Base-by-base conservation (phyloP, 768 basidiomycete species). In the Scleroderma citrinum region DNA sequence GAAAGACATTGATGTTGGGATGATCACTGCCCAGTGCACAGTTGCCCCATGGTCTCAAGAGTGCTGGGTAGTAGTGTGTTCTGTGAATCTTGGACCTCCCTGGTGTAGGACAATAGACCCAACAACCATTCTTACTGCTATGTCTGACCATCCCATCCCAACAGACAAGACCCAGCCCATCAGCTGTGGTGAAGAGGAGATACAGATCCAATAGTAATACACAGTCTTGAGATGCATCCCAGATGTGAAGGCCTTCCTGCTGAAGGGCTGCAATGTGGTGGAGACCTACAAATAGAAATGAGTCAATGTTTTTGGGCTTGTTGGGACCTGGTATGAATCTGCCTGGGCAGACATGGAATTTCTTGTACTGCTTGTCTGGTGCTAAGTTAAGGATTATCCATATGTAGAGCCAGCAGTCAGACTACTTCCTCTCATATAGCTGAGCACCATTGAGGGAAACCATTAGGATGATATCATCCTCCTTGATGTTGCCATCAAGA, bases 391-490 rank as follows among this genome's bases (percentile, higher is more conserved):
- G 26, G 26, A 75, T 43, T 8, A 74, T 51, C 70, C 69, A 71
- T 16, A 74, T 70, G 17, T 46, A 45, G 13, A 46, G 24, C 45
- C 34, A 46, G 20, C 44, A 45, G 44, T 45, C n/a, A 1, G 71
- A 72, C 2, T 12, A 31, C 53, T 73, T 74, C 51, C 58, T 58
- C 34, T 34, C 45, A 26, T 35, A 46, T 4, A 75, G 65, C 54
- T 75, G 71, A 0, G 69, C 64, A 5, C 72, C 71, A 46, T 75
- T 69, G 7, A 71, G 57, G 0, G 71, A 73, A 3, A 66, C 48
- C 49, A 70, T 56, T 7, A 74, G 55, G 8, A 70, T 29, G 10
- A 61, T 64, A 46, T 72, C 70, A 7, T 54, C 32, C 4, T 8
- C 2, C 2, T n/a, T 26, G 40, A 60, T 54, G n/a, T 34, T 32